A percentile compares a stretch with the other conserved stretches of the same genome.
These are phyloP conservation scores for Pleoardoris graminearum DNA, from an alignment of 2,329 filamentous ascomycete species.

Conservation along the genomic window DNA sequence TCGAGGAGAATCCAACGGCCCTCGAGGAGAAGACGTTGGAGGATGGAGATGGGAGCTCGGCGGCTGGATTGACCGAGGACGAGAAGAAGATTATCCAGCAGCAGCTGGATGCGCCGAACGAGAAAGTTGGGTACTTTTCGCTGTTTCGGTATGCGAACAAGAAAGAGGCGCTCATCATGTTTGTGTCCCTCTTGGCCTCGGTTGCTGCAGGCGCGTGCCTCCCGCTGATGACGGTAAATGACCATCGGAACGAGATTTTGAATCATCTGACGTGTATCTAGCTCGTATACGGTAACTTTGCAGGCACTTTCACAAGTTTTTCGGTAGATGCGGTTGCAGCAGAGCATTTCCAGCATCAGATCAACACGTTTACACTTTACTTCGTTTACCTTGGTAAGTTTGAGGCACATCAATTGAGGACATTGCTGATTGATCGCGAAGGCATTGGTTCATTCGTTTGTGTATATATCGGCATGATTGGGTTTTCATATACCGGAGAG, in stretches of 20 bases:
- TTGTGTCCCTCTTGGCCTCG: conserved; percentile 63
- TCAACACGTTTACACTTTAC: conserved; percentile 40
- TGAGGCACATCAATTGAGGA: neutral
- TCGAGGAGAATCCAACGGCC: neutral
- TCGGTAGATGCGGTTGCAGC: conserved; percentile 35
- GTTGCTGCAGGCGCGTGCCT: conserved; percentile 75
- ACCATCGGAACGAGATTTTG: neutral
- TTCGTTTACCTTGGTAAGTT: conserved; percentile 45
- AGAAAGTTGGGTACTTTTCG: conserved; percentile 51
- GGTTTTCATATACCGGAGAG: conserved; percentile 73
- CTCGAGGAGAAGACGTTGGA: conserved; percentile 31
- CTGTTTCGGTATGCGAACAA: conserved; percentile 52
- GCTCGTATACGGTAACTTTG: conserved; percentile 47
- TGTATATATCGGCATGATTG: conserved; percentile 73
- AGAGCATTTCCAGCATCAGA: conserved; percentile 33
- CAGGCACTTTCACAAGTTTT: conserved; percentile 43
- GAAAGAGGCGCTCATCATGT: conserved; percentile 48
- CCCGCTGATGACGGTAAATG: conserved; percentile 67
- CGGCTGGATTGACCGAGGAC: conserved; percentile 32
- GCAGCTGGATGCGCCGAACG: conserved; percentile 49
- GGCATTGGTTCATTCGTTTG: conserved; percentile 62
- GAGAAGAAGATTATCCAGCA: conserved; percentile 42
- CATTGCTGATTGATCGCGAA: conserved; percentile 10
- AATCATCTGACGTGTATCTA: conserved; percentile 7
- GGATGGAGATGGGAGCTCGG: conserved; percentile 27